These are phyloP conservation scores for Hapsidospora chrysogenum DNA, from an alignment of 495 filamentous ascomycete species.

Conservation along the genomic window DNA sequence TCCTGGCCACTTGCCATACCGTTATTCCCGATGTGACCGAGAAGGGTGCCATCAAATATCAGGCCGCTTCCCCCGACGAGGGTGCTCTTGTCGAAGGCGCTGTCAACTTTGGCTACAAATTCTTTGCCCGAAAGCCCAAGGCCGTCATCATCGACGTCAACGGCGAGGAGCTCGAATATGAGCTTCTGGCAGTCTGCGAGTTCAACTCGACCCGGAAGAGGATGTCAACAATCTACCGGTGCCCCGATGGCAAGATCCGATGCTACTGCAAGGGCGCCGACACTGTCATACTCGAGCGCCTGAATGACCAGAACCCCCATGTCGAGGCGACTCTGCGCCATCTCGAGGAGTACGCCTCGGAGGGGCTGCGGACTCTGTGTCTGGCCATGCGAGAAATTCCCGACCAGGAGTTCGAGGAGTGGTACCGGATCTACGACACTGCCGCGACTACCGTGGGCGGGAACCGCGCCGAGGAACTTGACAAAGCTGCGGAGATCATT, in stretches of 20 bases:
- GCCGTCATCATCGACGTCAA: constrained; percentile 64
- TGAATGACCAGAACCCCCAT: constrained; percentile 62
- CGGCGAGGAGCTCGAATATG: constrained; percentile 63
- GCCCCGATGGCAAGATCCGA: constrained; percentile 87
- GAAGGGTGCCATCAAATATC: constrained; percentile 79
- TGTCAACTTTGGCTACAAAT: constrained; percentile 67
- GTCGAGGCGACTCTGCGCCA: constrained; percentile 81
- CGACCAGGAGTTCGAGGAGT: constrained; percentile 79
- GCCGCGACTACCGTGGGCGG: constrained; percentile 83
- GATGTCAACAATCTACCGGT: constrained; percentile 95
- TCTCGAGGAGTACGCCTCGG: constrained; percentile 93
- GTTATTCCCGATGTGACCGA: constrained; percentile 84
- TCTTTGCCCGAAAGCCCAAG: constrained; percentile 76
- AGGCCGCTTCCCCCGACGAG: constrained; percentile 95
- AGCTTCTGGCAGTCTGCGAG: constrained; percentile 88
- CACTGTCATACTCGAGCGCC: constrained; percentile 76
- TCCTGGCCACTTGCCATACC: constrained; percentile 88
- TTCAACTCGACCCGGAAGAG: constrained; percentile 97
- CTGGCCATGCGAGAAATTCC: constrained; percentile 88
- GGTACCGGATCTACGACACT: constrained; percentile 74
- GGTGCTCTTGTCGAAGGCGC: constrained; percentile 92
- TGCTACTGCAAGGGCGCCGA: constrained; percentile 95
- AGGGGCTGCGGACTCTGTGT: constrained; percentile 90
- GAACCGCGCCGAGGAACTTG: constrained; percentile 83
- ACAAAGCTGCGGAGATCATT: constrained; percentile 93